Percentiles rank a stretch among this genome's conserved stretches.
These are phyloP conservation scores for Ceratobasidium sp. DNA, from an alignment of 1,284 basidiomycete genomes.

Conservation along the genomic window DNA sequence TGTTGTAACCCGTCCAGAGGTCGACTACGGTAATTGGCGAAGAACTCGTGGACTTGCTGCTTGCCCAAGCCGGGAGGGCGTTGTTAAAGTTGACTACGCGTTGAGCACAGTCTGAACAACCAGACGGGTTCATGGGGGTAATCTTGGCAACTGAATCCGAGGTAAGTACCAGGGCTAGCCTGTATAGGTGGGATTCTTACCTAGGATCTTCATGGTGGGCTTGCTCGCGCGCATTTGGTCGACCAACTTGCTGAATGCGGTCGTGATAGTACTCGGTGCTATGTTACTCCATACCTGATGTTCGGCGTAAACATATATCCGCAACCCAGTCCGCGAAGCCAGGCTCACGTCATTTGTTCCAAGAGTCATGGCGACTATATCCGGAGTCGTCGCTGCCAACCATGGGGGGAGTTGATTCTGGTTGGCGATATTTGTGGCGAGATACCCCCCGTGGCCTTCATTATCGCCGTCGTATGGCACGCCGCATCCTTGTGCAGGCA, in stretches of 20 bases:
- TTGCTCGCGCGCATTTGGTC: slow-evolving; percentile 45
- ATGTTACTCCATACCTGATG: slow-evolving; percentile 43
- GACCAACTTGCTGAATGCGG: slow-evolving; percentile 29
- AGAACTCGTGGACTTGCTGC: slow-evolving; percentile 20
- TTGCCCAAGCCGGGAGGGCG: slow-evolving; percentile 26
- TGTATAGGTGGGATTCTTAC: neutral
- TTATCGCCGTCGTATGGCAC: slow-evolving; percentile 40
- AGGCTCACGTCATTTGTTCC: slow-evolving; percentile 36
- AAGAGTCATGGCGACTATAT: slow-evolving; percentile 38
- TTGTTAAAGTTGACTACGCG: slow-evolving; percentile 27
- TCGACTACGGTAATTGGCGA: slow-evolving; percentile 33
- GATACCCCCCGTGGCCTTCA: slow-evolving; percentile 41
- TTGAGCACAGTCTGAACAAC: slow-evolving; percentile 36
- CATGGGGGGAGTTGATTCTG: slow-evolving; percentile 37
- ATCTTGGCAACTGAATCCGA: slow-evolving; percentile 26
- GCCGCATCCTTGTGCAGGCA: slow-evolving; percentile 39
- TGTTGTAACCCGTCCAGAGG: slow-evolving; percentile 34
- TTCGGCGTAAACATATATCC: no score
- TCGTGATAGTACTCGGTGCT: slow-evolving; percentile 8
- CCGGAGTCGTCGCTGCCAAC: slow-evolving; percentile 25
- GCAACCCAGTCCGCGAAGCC: neutral
- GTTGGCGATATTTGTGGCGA: slow-evolving; percentile 35
- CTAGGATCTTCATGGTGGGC: slow-evolving; percentile 38
- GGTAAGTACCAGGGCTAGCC: neutral
- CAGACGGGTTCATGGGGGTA: slow-evolving; percentile 40